Evolutionary conservation across 495 filamentous ascomycete species (phyloP), one percentile per base, ranked within the genome.

Genomic region (Annulohypoxylon bovei): DNA sequence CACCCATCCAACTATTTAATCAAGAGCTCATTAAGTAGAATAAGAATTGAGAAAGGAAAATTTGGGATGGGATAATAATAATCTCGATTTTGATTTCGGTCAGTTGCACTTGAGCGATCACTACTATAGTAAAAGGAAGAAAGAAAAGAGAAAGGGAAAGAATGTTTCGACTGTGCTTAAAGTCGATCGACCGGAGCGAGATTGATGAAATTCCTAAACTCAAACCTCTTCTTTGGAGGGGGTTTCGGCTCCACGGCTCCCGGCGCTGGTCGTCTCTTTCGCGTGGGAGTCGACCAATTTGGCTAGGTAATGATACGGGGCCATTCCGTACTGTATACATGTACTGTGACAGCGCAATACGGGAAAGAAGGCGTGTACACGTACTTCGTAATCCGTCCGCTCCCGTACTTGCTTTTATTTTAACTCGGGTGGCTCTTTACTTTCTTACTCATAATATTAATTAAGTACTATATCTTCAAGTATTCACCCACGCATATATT

Each of bases 161-260:
- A 46, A 47, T 46, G 18, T 12, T 16, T 47, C 35, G n/a, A 44
- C 18, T 11, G 14, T 58, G 23, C 37, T 22, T 46, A 28, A 52
- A 50, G 30, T 57, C 33, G 60, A 68, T 68, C 46, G 49, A 67
- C 49, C 60, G 47, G 60, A 65, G 55, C 47, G 23, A 65, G 47
- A 52, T 59, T 72, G 55, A 54, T 53, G 63, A 72, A 40, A 60
- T 65, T 50, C 70, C 42, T 55, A 68, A 61, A 68, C 70, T 55
- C 53, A 63, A 67, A 62, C 40, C 52, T 62, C 32, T 62, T 56
- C n/a, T 33, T 32, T 44, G 28, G 23, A 42, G 60, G 69, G 63
- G 63, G 58, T 54, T 64, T 72, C 70, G 70, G 70, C 70, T 72
- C 65, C 60, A 72, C 70, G 70, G 70, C 70, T 72, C 64, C 70